Base-by-base conservation (phyloP, 176 grass and related monocot genomes). In the Paspalum notatum region DNA sequence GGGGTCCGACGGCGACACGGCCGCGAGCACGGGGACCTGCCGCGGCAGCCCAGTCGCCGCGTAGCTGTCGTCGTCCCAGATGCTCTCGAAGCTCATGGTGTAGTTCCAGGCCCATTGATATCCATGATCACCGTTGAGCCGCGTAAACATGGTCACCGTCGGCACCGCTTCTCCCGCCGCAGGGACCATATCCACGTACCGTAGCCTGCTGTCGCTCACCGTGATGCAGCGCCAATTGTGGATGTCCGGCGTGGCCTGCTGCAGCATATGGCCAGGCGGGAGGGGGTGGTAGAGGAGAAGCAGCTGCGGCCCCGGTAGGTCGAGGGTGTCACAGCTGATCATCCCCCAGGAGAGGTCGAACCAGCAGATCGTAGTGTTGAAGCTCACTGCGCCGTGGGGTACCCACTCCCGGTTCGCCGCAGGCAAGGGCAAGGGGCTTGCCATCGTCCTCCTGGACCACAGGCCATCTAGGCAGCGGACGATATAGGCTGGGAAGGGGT, bases 51-150 rank as follows among this genome's bases (percentile, higher is more conserved):
- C 10, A 9, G 44, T 77, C 3, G 0, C 6, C 13, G 0, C 20
- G 58, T 77, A 77, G 75, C 16, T 63, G 43, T 49, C 43, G 24
- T 77, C 14, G 9, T 77, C 18, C 75, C 58, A 63, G 44, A 77
- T 62, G 27, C 8, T 1, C 27, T 15, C 63, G 17, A 66, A 43
- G 17, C 8, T 66, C 17, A 7, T 8, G 8, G 1, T 3, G 1
- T 66, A 43, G 8, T 1, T 2, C 18, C 0, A 5, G 5, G 10
- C 0, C 63, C 63, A 66, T 1, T 0, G 3, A 7, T 0, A 5
- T 1, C 37, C 37, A 4, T 9, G 1, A 1, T 1, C 3, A 10
- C 9, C 1, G 3, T 3, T 0, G 16, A 1, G 20, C 18, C 17
- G 1, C 2, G 17, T 12, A 15, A 16, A 66, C 62, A 66, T 41